phyloP scores from a whole-genome alignment of 2,329 filamentous ascomycete species.

The Phialophora tarda region DNA sequence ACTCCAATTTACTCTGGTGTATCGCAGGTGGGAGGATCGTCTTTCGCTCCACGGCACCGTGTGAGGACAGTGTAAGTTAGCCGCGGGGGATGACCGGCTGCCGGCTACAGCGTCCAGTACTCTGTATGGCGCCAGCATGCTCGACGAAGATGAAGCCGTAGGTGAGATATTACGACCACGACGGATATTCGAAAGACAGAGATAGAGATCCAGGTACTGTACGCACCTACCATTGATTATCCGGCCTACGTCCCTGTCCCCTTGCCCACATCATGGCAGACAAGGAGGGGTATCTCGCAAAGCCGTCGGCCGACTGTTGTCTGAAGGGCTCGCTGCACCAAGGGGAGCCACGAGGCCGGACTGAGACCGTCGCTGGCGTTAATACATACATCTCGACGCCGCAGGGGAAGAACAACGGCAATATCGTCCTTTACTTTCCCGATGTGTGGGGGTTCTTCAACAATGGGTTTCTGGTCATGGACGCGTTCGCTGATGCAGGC shows the following conservation, averaged over 20 bases:
- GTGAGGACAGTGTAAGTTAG: background rate
- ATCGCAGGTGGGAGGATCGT: background rate
- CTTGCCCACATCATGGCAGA: conserved; percentile 17
- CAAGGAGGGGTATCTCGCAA: conserved; percentile 28
- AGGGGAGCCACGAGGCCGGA: conserved; percentile 47
- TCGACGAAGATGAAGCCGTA: background rate
- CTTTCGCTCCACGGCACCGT: background rate
- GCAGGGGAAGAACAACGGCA: conserved; percentile 46
- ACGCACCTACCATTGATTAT: background rate
- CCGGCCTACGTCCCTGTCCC: background rate
- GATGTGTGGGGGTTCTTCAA: conserved; percentile 54
- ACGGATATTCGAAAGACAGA: background rate
- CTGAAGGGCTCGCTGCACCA: conserved; percentile 49
- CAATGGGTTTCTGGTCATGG: conserved; percentile 55
- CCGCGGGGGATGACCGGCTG: background rate
- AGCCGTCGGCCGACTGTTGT: conserved; percentile 45
- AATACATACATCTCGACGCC: conserved; percentile 50
- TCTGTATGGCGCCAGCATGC: background rate
- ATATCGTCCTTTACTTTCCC: conserved; percentile 55
- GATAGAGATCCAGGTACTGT: background rate
- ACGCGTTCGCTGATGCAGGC: conserved; percentile 54
- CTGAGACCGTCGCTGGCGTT: conserved; percentile 45
- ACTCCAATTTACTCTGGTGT: background rate
- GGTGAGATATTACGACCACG: background rate
- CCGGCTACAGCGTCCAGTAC: background rate